Evolutionary conservation across 768 basidiomycete species (phyloP).

Genomic region (Suillus spraguei): DNA sequence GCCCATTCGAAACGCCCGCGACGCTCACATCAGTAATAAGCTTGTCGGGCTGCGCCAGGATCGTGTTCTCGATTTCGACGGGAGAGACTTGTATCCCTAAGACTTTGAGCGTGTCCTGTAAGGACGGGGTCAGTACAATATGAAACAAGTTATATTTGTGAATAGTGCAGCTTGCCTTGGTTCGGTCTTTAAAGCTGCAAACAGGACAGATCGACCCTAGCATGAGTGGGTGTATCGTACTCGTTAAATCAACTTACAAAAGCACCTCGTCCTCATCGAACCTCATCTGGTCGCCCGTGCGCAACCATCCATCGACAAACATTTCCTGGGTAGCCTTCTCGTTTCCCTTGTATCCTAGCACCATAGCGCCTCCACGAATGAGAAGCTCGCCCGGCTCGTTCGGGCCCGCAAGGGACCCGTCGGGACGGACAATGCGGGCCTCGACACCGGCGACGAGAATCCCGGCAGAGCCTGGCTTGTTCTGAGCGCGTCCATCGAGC

Average conservation of each 20-base stretch:
- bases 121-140: background rate
- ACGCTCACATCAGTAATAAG: slow-evolving; percentile 65
- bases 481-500: slow-evolving; percentile 41
- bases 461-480: slow-evolving; percentile 45
- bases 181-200: slow-evolving; percentile 62
- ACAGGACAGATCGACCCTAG: background rate
- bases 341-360: slow-evolving; percentile 68
- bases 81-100: slow-evolving; percentile 75
- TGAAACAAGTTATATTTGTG: slow-evolving; percentile 20
- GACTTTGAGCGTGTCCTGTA: slow-evolving; percentile 70
- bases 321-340: slow-evolving; percentile 61
- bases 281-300: slow-evolving; percentile 65
- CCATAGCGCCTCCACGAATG: slow-evolving; percentile 50
- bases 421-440: slow-evolving; percentile 53
- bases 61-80: slow-evolving; percentile 64
- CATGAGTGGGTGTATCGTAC: background rate
- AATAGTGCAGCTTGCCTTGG: slow-evolving; percentile 46
- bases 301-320: slow-evolving; percentile 65
- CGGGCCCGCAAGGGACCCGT: slow-evolving; percentile 51
- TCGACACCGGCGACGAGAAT: slow-evolving; percentile 60
- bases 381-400: slow-evolving; percentile 65
- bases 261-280: slow-evolving; percentile 57
- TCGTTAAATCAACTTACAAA: slow-evolving; percentile 43
- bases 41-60: slow-evolving; percentile 57
- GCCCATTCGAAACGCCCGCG: slow-evolving; percentile 70